Evolutionary conservation across 2,329 filamentous ascomycete genomes (phyloP).

Genomic region (Bipolaris bicolor): DNA sequence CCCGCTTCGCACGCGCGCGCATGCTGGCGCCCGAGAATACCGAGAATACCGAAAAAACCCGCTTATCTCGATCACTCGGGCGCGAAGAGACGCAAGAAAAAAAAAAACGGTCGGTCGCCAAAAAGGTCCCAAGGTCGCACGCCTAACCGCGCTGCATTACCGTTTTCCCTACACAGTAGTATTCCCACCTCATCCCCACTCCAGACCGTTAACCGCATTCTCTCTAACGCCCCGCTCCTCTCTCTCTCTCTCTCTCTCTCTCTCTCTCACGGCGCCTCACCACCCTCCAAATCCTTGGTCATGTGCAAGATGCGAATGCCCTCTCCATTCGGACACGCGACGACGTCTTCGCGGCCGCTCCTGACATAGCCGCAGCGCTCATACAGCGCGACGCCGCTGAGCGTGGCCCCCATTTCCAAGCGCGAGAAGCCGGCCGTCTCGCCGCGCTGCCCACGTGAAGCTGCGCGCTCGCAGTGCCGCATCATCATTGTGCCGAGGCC

Average conservation of each 20-base stretch:
- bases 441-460: conserved; percentile 22
- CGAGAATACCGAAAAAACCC: neutral
- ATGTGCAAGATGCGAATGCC: conserved; percentile 43
- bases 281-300: conserved; percentile 32
- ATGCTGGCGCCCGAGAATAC: too few relatives aligned
- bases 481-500: conserved; percentile 49
- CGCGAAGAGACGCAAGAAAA: neutral
- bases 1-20: too few relatives aligned
- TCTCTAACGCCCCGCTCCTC: too few relatives aligned
- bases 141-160: too few relatives aligned
- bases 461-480: conserved; percentile 43
- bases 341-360: conserved; percentile 43
- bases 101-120: neutral
- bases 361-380: conserved; percentile 44
- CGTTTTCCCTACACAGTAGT: too few relatives aligned
- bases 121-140: too few relatives aligned
- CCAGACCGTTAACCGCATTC: too few relatives aligned
- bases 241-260: too few relatives aligned
- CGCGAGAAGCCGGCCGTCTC: conserved; percentile 32
- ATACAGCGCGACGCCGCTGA: conserved; percentile 44
- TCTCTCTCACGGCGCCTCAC: too few relatives aligned
- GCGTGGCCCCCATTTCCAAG: conserved; percentile 46
- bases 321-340: conserved; percentile 44
- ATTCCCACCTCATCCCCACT: too few relatives aligned
- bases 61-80: neutral